A percentile compares a stretch with the other conserved stretches of the same genome.
These are phyloP conservation scores for Saccharomycopsis babjevae DNA, from an alignment of 805 yeast species.

Conservation along the genomic window DNA sequence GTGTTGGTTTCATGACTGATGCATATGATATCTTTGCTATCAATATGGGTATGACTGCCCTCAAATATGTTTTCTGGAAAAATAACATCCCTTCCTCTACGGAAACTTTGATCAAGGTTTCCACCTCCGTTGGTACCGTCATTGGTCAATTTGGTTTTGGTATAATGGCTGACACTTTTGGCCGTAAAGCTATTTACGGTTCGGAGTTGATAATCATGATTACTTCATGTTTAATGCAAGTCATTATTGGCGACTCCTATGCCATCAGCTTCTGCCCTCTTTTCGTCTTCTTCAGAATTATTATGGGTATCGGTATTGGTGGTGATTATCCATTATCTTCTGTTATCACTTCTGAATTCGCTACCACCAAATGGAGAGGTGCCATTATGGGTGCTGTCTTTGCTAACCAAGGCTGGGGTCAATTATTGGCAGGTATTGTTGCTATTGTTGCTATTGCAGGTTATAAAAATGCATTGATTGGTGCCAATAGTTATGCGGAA, in stretches of 20 bases:
- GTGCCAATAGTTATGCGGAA: slow-evolving; percentile 42
- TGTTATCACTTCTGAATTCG: slow-evolving; percentile 81
- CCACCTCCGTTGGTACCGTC: slow-evolving; percentile 90
- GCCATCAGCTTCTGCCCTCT: slow-evolving; percentile 68
- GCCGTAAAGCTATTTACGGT: slow-evolving; percentile 86
- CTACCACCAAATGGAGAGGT: slow-evolving; percentile 96
- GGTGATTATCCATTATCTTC: slow-evolving; percentile 94
- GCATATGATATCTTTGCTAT: slow-evolving; percentile 90
- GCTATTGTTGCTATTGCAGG: slow-evolving; percentile 69
- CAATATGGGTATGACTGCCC: slow-evolving; percentile 71
- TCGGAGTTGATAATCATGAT: slow-evolving; percentile 78
- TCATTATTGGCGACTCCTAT: slow-evolving; percentile 59
- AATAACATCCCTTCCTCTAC: slow-evolving; percentile 59
- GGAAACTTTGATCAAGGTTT: slow-evolving; percentile 66
- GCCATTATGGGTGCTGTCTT: slow-evolving; percentile 95
- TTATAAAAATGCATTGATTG: slow-evolving; percentile 51
- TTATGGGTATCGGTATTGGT: slow-evolving; percentile 95
- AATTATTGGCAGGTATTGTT: slow-evolving; percentile 76
- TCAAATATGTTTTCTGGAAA: slow-evolving; percentile 66
- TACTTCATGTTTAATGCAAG: slow-evolving; percentile 67
- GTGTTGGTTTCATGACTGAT: slow-evolving; percentile 84
- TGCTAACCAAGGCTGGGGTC: slow-evolving; percentile 97
- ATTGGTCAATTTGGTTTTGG: slow-evolving; percentile 87
- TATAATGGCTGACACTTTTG: slow-evolving; percentile 65
- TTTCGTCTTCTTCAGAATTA: slow-evolving; percentile 65